Evolutionary conservation across 768 basidiomycete genomes (phyloP).

Genomic region (Gyrodon lividus): DNA sequence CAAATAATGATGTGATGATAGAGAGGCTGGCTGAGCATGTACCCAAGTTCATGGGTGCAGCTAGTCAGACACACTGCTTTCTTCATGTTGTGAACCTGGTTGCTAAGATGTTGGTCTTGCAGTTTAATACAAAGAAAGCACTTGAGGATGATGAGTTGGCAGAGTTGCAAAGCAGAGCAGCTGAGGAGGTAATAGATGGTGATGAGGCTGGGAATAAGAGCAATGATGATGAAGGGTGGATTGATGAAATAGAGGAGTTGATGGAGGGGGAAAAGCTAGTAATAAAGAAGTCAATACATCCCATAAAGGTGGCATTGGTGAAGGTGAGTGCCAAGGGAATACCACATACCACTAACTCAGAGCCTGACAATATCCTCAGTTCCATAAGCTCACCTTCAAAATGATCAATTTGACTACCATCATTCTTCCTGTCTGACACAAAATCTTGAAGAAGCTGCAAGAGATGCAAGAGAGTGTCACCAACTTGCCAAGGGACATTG

Average conservation of each 20-base stretch:
- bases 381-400: constrained; percentile 19
- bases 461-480: neutral
- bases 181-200: neutral
- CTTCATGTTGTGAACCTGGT: constrained; percentile 39
- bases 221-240: constrained; percentile 15
- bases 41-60: constrained; percentile 18
- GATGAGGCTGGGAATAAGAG: neutral
- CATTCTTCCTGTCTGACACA: constrained; percentile 18
- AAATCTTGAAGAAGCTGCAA: neutral
- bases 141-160: constrained; percentile 14
- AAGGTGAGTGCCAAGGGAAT: constrained; percentile 2
- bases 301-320: neutral
- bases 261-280: constrained; percentile 7
- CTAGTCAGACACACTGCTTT: constrained; percentile 36
- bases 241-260: constrained; percentile 17
- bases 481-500: constrained; percentile 23
- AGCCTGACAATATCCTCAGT: constrained; percentile 3
- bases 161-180: neutral
- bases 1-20: constrained; percentile 27
- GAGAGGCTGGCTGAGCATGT: constrained; percentile 20
- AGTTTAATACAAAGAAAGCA: constrained; percentile 21
- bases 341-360: neutral
- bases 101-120: neutral
- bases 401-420: constrained; percentile 22
- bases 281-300: constrained; percentile 9